phyloP scores from a whole-genome alignment of 2,329 filamentous ascomycete genomes.

The Hyphodiscus sp. region DNA sequence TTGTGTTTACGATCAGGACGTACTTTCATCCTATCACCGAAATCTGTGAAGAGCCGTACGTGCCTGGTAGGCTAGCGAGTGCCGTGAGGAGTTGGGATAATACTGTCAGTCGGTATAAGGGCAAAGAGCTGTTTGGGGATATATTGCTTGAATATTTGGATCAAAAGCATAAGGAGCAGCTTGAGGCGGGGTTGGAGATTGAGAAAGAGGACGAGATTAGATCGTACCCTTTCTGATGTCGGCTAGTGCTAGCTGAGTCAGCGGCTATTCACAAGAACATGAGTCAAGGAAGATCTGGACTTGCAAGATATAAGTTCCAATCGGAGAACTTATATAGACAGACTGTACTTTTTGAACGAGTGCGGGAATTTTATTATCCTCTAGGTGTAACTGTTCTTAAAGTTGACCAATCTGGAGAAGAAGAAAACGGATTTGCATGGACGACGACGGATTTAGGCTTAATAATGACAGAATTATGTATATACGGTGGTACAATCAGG shows the following conservation, averaged over 20 bases:
- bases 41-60: conserved; percentile 59
- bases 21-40: conserved; percentile 52
- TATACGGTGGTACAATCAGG: no score
- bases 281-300: no score
- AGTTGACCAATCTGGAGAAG: no score
- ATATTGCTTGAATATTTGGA: conserved; percentile 74
- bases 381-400: no score
- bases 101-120: conserved; percentile 72
- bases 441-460: no score
- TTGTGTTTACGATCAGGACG: conserved; percentile 59
- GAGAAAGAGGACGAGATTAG: conserved; percentile 52
- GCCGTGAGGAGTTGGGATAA: conserved; percentile 77
- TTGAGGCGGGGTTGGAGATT: conserved; percentile 58
- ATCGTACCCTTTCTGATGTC: conserved; percentile 49
- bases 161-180: conserved; percentile 64
- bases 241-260: not conserved
- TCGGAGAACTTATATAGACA: no score
- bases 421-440: no score
- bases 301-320: no score
- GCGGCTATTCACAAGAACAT: not conserved
- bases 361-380: no score
- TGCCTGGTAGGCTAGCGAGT: conserved; percentile 71
- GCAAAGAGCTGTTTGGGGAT: conserved; percentile 64
- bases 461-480: no score
- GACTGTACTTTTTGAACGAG: no score